These are phyloP conservation scores for Aspergillus pseudoviridinutans DNA, from an alignment of 2,329 filamentous ascomycete species.

Conservation along the genomic window DNA sequence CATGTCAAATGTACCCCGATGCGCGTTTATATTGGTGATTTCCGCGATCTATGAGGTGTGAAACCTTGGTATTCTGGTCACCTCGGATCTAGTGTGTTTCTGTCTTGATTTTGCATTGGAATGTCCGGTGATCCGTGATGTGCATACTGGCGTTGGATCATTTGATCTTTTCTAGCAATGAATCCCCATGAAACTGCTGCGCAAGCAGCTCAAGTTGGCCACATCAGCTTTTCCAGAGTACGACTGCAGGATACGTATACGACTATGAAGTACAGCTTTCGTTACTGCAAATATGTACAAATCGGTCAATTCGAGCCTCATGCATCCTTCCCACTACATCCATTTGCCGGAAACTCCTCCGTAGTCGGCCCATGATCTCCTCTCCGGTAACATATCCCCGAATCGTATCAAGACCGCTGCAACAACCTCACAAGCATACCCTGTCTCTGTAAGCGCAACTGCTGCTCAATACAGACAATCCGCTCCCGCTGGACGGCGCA, in stretches of 20 bases:
- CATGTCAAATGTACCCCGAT: neutral
- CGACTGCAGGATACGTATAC: neutral
- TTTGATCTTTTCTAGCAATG: conserved; percentile 1
- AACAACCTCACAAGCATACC: no score
- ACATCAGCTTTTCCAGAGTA: neutral
- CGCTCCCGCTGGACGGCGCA: no score
- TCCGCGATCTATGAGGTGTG: neutral
- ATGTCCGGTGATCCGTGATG: neutral
- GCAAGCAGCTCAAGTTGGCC: neutral
- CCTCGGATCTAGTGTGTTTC: neutral
- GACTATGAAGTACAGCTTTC: neutral
- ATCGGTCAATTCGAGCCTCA: no score
- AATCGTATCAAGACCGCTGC: no score
- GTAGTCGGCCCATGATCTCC: no score
- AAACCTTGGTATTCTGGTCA: neutral
- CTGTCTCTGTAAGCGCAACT: no score
- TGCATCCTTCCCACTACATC: no score
- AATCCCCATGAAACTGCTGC: neutral
- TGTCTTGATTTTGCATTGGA: neutral
- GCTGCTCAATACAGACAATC: no score
- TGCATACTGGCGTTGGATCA: conserved; percentile 12
- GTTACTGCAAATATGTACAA: no score
- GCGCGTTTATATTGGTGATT: conserved; percentile 2
- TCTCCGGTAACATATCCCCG: no score
- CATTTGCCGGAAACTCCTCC: no score